Evolutionary conservation across 2,329 filamentous ascomycete genomes (phyloP).

Genomic region (Aureobasidium sp.): DNA sequence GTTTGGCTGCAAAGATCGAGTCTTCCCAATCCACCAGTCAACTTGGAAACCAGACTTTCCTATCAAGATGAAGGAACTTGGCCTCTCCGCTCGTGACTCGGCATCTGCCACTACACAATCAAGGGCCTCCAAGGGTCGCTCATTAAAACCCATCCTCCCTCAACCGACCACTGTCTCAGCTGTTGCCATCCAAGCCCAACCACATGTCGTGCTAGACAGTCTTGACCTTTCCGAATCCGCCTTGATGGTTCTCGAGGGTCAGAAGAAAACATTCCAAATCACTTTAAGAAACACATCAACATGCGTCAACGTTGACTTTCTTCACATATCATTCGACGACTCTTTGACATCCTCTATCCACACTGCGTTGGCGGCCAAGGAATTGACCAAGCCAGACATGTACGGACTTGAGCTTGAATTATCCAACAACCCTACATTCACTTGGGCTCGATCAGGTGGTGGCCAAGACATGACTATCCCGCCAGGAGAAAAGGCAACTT

Average conservation of each 20-base stretch:
- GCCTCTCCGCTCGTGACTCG: constrained; percentile 29
- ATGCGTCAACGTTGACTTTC: constrained; percentile 65
- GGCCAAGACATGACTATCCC: constrained; percentile 49
- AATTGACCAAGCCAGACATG: constrained; percentile 67
- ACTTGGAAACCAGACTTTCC: constrained; percentile 64
- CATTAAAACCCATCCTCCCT: constrained; percentile 21
- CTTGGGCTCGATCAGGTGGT: constrained; percentile 44
- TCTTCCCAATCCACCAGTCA: constrained; percentile 74
- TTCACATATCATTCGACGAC: constrained; percentile 83
- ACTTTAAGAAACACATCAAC: constrained; percentile 69
- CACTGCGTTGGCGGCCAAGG: constrained; percentile 63
- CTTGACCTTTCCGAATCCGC: constrained; percentile 74
- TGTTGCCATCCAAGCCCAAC: constrained; percentile 71
- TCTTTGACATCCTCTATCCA: constrained; percentile 74
- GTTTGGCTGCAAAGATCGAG: constrained; percentile 68
- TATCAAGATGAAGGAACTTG: constrained; percentile 67
- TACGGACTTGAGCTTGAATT: constrained; percentile 81
- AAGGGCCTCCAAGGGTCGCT: constrained; percentile 1
- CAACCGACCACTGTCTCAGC: constrained; percentile 45
- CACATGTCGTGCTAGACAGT: constrained; percentile 64
- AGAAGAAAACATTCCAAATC: constrained; percentile 66
- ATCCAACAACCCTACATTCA: constrained; percentile 49
- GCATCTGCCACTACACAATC: background rate
- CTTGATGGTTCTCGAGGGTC: constrained; percentile 88
- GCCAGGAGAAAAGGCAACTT: constrained; percentile 12